phyloP scores from a whole-genome alignment of 768 basidiomycete genomes.

The Tremella yokohamensis region DNA sequence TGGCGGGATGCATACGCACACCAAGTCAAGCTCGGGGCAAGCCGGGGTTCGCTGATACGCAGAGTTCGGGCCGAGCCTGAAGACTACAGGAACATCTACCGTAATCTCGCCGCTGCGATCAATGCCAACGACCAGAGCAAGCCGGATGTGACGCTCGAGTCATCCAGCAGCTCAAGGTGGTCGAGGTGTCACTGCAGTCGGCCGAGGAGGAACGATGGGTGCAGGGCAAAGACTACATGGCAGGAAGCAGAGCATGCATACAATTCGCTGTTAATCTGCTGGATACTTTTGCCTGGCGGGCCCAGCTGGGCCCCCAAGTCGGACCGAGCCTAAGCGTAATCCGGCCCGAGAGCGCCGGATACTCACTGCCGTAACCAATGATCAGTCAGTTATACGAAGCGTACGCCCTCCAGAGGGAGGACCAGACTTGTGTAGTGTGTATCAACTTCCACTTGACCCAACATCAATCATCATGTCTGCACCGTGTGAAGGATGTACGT shows the following conservation, averaged over 20 bases:
- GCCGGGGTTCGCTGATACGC: background rate
- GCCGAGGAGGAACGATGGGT: too few relatives aligned
- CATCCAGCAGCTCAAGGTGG: too few relatives aligned
- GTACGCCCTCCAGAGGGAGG: background rate
- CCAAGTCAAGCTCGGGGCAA: too few relatives aligned
- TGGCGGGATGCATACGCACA: background rate
- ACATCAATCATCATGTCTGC: background rate
- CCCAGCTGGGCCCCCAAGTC: too few relatives aligned
- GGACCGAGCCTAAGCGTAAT: too few relatives aligned
- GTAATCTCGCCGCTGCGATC: background rate
- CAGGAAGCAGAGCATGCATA: too few relatives aligned
- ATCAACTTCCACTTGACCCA: background rate
- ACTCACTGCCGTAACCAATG: background rate
- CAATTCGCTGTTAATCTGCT: too few relatives aligned
- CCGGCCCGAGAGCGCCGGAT: background rate
- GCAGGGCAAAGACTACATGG: too few relatives aligned
- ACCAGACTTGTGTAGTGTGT: background rate
- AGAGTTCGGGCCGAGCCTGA: background rate
- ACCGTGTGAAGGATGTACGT: constrained; percentile 32
- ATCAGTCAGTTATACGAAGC: background rate
- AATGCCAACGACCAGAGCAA: constrained; percentile 1
- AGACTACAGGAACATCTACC: background rate
- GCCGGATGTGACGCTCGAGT: constrained; percentile 2
- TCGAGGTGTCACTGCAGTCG: too few relatives aligned
- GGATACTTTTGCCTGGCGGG: too few relatives aligned